A percentile compares a stretch with the other conserved stretches of the same genome.
Evolutionary conservation across 306 rosid species (phyloP).

Genomic region (Quercus glauca): DNA sequence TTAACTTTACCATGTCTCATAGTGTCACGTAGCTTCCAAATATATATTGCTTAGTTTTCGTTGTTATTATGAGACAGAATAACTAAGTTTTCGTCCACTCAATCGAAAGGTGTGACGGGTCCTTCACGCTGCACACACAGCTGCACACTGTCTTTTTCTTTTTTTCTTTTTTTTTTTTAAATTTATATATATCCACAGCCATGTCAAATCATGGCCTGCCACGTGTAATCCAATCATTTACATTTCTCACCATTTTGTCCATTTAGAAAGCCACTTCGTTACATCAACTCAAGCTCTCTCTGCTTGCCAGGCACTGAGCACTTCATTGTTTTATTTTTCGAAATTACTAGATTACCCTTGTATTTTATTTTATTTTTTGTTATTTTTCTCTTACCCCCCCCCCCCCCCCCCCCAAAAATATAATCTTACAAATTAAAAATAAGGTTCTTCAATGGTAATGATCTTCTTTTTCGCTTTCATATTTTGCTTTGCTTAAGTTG

Average conservation of each 20-base stretch:
- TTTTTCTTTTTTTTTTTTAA: not conserved
- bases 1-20: not conserved
- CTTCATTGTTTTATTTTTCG: not conserved
- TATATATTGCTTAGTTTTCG: too few species aligned
- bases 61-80: not conserved
- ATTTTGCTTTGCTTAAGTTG: not conserved
- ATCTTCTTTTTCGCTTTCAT: not conserved
- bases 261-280: conserved; percentile 32
- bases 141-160: conserved; percentile 22
- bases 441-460: too few species aligned
- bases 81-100: conserved; percentile 36
- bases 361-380: not conserved
- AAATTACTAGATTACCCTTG: conserved; percentile 38
- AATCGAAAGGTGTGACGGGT: conserved; percentile 42
- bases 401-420: too few species aligned
- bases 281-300: conserved; percentile 42
- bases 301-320: conserved; percentile 17
- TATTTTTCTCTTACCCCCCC: not conserved
- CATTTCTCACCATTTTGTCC: conserved; percentile 32
- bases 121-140: conserved; percentile 18
- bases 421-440: too few species aligned
- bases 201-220: conserved; percentile 30
- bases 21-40: too few species aligned
- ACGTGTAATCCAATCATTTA: conserved; percentile 47
- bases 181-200: not conserved